phyloP scores from a whole-genome alignment of 108 stramenopile species.

The Conticribra guillardii region DNA sequence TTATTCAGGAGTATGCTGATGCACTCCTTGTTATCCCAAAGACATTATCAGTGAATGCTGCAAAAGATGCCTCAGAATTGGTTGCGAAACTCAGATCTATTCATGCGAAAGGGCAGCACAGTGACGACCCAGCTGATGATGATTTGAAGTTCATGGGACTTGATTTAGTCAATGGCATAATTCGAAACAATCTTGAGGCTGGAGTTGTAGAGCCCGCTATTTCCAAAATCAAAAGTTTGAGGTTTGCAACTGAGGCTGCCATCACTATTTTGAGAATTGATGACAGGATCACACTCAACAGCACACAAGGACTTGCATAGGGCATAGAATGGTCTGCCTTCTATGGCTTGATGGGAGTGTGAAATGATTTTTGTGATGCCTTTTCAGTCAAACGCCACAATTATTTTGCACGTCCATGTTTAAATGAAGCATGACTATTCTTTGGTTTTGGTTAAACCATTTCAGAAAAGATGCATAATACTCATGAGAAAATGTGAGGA shows the following conservation, averaged over 20 bases:
- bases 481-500: too few relatives aligned
- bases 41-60: conserved; percentile 97
- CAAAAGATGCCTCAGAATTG: conserved; percentile 98
- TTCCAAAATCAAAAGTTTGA: conserved; percentile 97
- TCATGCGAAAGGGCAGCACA: conserved; percentile 85
- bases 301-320: conserved; percentile 14
- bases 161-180: conserved; percentile 86
- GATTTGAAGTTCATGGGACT: conserved; percentile 86
- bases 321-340: too few relatives aligned
- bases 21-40: conserved; percentile 99
- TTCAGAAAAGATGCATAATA: too few relatives aligned
- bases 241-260: conserved; percentile 99
- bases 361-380: neutral
- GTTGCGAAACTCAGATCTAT: conserved; percentile 92
- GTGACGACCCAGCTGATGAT: conserved; percentile 43
- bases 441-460: too few relatives aligned
- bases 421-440: too few relatives aligned
- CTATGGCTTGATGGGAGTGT: neutral
- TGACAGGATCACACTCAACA: conserved; percentile 83
- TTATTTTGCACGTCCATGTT: too few relatives aligned
- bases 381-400: too few relatives aligned
- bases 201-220: conserved; percentile 99
- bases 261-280: conserved; percentile 99
- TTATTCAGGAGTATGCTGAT: conserved; percentile 98
- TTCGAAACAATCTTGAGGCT: conserved; percentile 92